Evolutionary conservation across 2,329 filamentous ascomycete genomes (phyloP), one percentile per base, ranked within the genome.

Genomic region (Cladophialophora psammophila): DNA sequence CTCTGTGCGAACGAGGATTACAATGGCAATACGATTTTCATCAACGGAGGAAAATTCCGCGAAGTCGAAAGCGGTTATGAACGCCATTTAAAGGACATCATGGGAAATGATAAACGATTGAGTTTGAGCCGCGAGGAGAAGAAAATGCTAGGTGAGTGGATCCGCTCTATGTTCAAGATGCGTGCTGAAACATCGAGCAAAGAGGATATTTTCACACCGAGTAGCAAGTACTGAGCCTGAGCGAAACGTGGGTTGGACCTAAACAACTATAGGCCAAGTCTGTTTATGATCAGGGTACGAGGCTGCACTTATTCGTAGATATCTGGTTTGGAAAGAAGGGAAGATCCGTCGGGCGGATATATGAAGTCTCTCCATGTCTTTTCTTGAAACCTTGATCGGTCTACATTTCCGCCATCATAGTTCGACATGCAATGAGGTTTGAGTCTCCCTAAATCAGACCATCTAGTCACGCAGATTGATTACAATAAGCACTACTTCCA

Each of bases 191-290:
- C 40, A 26, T 36, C 57, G 5, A 26, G 20, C 7, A 3, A 26
- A 50, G 45, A 50, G 45, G 45, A 50, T 8, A 50, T 50, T 20
- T 50, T 50, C 13, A 50, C 45, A 31, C 45, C 45, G 20, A 50
- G 45, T 13, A 50, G 45, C 13, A 50, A 50, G 15, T 50, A 50
- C 13, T 50, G 10, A 50, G 20, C 6, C 45, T 26, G 3, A 26
- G 18, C 5, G 4, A 3, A 5, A 42, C 1, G 9, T 3, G 20
- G 18, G 13, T 13, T 26, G 20, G 45, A 31, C 4, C 8, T 20
- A 12, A 20, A 31, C 7, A 20, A 48, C 26, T 20, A 1, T 4
- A 31, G 8, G 10, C 26, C 3, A 26, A 26, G 26, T 26, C 3
- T 26, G 2, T 3, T 26, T 26, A 26, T 26, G 26, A 26, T 26